Evolutionary conservation across 1,284 basidiomycete species (phyloP).

Genomic region (Fomitopsis schrenkii): DNA sequence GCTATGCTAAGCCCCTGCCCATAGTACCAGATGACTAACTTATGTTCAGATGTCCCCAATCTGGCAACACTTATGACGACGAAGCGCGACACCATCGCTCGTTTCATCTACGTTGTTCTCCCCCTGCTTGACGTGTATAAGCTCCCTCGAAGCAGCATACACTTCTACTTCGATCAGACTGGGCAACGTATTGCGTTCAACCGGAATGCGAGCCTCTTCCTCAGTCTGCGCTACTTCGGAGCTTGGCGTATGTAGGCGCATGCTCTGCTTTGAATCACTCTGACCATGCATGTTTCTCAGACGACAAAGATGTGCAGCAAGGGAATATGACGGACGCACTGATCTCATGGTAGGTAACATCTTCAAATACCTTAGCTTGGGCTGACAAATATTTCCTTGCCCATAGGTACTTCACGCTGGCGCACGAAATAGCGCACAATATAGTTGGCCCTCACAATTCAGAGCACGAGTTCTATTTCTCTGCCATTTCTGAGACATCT

Average conservation of each 20-base stretch:
- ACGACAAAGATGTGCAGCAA: constrained; percentile 62
- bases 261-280: not conserved
- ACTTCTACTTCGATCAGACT: constrained; percentile 82
- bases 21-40: not conserved
- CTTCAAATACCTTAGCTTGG: not conserved
- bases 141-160: constrained; percentile 67
- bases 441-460: constrained; percentile 76
- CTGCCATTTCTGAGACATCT: constrained; percentile 74
- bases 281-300: constrained; percentile 31
- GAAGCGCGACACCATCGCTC: constrained; percentile 52
- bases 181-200: constrained; percentile 95
- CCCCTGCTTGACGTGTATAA: constrained; percentile 57
- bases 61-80: constrained; percentile 42
- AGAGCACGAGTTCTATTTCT: constrained; percentile 93
- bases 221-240: constrained; percentile 86
- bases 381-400: not conserved
- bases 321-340: constrained; percentile 67
- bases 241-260: constrained; percentile 77
- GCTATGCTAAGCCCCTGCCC: constrained; percentile 9
- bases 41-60: constrained; percentile 49
- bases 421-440: constrained; percentile 90
- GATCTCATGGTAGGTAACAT: constrained; percentile 63
- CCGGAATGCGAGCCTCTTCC: constrained; percentile 82
- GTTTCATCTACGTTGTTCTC: constrained; percentile 67
- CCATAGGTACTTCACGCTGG: constrained; percentile 82